These are phyloP conservation scores for Cystobasidium slooffiae DNA, from an alignment of 1,284 basidiomycete genomes.

Conservation along the genomic window DNA sequence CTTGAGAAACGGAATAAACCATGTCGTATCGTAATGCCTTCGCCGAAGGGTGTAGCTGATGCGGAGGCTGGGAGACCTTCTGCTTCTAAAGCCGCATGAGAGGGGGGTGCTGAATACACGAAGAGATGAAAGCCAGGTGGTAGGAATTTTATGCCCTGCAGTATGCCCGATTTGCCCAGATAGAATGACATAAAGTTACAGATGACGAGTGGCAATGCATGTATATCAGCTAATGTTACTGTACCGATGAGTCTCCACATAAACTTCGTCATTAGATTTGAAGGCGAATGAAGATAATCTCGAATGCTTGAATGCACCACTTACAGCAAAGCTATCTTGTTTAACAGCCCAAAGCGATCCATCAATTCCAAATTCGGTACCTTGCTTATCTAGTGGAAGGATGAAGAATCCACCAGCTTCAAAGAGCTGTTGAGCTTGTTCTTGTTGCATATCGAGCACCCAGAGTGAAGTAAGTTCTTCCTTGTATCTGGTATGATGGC, in stretches of 20 bases:
- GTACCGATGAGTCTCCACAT: no score
- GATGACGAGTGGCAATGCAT: not conserved
- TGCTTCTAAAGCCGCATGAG: conserved; percentile 6
- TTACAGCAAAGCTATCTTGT: conserved; percentile 46
- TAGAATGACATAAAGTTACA: not conserved
- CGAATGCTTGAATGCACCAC: not conserved
- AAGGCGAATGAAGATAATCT: no score
- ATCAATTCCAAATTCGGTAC: conserved; percentile 52
- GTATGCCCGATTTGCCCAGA: not conserved
- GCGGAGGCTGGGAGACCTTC: conserved; percentile 13
- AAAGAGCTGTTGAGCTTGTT: conserved; percentile 39
- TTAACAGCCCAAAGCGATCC: conserved; percentile 48
- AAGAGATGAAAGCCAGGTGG: conserved; percentile 52
- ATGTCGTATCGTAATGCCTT: conserved; percentile 44
- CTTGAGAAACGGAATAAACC: conserved; percentile 46
- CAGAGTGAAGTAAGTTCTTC: no score
- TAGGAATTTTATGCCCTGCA: conserved; percentile 51
- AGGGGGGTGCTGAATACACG: conserved; percentile 47
- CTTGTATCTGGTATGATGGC: no score
- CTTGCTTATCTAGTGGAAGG: conserved; percentile 44
- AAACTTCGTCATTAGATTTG: no score
- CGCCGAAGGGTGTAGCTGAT: conserved; percentile 22
- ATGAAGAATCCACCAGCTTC: conserved; percentile 48
- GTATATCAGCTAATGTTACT: not conserved
- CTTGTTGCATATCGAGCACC: not conserved